These are phyloP conservation scores for Fusarium nematophilum DNA, from an alignment of 2,329 filamentous ascomycete genomes.

Conservation along the genomic window DNA sequence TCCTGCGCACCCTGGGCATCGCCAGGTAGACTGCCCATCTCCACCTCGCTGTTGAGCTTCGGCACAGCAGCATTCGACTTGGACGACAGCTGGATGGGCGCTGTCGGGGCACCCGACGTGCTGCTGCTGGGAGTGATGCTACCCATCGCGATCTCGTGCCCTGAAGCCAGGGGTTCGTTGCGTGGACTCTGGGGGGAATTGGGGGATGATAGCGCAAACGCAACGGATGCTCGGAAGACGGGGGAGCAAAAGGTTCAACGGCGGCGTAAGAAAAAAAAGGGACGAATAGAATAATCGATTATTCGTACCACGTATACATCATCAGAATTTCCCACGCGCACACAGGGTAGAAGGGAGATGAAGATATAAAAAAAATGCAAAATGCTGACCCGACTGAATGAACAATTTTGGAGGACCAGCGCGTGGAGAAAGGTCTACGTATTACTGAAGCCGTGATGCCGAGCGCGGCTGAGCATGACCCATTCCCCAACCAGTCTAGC, in stretches of 20 bases:
- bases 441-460: slow-evolving; percentile 45
- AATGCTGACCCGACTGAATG: slow-evolving; percentile 35
- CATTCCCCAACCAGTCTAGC: slow-evolving; percentile 33
- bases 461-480: slow-evolving; percentile 44
- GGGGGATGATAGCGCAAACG: slow-evolving; percentile 1
- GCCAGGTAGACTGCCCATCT: slow-evolving; percentile 62
- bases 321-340: slow-evolving; percentile 22
- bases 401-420: slow-evolving; percentile 41
- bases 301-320: slow-evolving; percentile 38
- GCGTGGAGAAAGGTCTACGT: slow-evolving; percentile 44
- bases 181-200: not conserved
- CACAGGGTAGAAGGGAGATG: slow-evolving; percentile 10
- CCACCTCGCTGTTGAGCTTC: slow-evolving; percentile 67
- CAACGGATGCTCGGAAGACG: slow-evolving; percentile 1
- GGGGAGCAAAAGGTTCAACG: not conserved
- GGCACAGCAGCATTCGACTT: slow-evolving; percentile 66
- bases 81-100: slow-evolving; percentile 65
- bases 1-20: slow-evolving; percentile 60
- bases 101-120: slow-evolving; percentile 51
- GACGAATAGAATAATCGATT: slow-evolving; percentile 17
- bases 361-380: slow-evolving; percentile 2
- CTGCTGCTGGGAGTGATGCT: slow-evolving; percentile 52
- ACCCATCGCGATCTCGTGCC: slow-evolving; percentile 51
- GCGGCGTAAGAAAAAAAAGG: not conserved
- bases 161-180: slow-evolving; percentile 24